Conservation (phyloP, 768 basidiomycete species). For the Crassisporium funariophilum region DNA sequence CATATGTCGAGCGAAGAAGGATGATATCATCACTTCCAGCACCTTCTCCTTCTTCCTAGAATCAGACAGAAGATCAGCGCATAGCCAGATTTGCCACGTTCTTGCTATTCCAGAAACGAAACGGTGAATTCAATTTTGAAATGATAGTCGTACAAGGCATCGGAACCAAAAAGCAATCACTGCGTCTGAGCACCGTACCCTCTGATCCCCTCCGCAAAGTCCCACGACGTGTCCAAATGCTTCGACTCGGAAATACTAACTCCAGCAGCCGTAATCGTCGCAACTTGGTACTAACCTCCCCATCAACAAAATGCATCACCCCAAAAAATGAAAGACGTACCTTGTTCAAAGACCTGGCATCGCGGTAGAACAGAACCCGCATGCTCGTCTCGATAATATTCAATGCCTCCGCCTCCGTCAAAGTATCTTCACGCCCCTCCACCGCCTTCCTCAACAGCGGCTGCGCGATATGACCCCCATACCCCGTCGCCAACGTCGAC, state of each 20-base stretch:
- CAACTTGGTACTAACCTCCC: constrained; percentile 86
- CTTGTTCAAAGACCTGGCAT: constrained; percentile 95
- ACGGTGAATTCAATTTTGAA: too few species aligned
- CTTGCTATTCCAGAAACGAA: too few species aligned
- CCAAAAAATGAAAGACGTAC: constrained; percentile 36
- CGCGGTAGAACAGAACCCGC: constrained; percentile 94
- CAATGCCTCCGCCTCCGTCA: constrained; percentile 80
- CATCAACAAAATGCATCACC: neutral
- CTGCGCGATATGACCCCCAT: constrained; percentile 90
- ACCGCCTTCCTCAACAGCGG: constrained; percentile 90
- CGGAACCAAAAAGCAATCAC: constrained; percentile 37
- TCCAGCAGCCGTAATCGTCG: constrained; percentile 79
- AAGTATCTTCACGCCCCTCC: constrained; percentile 72
- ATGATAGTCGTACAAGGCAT: neutral
- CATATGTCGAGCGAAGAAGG: too few species aligned
- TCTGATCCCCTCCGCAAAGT: constrained; percentile 88
- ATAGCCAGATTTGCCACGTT: too few species aligned
- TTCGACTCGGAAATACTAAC: constrained; percentile 79
- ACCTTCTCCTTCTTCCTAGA: too few species aligned
- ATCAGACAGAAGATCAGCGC: too few species aligned
- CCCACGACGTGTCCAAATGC: constrained; percentile 79
- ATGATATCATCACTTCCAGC: too few species aligned
- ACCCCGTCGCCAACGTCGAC: constrained; percentile 93
- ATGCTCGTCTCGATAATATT: constrained; percentile 83
- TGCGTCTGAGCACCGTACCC: constrained; percentile 93